Conservation (phyloP, 2,329 filamentous ascomycete genomes). For the Myriosclerotinia scirpicola region DNA sequence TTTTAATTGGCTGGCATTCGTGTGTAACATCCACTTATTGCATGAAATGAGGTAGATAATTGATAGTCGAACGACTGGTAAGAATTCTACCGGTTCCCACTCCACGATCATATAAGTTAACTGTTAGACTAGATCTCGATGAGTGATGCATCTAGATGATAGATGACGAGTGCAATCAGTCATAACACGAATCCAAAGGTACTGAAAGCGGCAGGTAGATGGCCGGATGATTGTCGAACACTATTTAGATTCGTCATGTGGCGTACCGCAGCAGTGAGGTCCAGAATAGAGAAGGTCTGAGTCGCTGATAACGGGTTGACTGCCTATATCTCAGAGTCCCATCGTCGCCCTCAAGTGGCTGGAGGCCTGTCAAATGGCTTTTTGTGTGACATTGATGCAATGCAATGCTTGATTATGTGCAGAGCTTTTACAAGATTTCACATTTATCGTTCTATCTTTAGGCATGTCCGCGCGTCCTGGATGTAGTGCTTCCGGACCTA, state of each 20-base stretch:
- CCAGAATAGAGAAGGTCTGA: not conserved
- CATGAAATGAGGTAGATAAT: not conserved
- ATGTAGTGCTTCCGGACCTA: not conserved
- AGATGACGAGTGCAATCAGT: slow-evolving; percentile 7
- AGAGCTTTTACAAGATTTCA: not conserved
- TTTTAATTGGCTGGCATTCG: slow-evolving; percentile 11
- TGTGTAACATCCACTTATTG: slow-evolving; percentile 3
- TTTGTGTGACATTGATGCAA: slow-evolving; percentile 6
- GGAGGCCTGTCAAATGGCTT: not conserved
- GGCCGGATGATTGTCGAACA: slow-evolving; percentile 8
- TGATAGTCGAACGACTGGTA: not conserved
- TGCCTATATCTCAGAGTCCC: not conserved
- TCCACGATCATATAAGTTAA: not conserved
- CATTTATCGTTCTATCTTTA: not conserved
- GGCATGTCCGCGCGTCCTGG: not conserved
- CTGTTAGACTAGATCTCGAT: not conserved
- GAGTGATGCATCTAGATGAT: not conserved
- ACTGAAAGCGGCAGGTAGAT: slow-evolving; percentile 13
- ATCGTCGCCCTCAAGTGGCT: not conserved
- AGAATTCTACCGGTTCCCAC: slow-evolving; percentile 6
- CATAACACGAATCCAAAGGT: slow-evolving; percentile 3
- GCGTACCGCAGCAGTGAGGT: not conserved
- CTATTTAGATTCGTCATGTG: not conserved
- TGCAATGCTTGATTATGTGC: not conserved
- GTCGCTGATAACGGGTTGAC: not conserved